Conservation (phyloP, 768 basidiomycete genomes). For the Daedaleopsis sinensis region DNA sequence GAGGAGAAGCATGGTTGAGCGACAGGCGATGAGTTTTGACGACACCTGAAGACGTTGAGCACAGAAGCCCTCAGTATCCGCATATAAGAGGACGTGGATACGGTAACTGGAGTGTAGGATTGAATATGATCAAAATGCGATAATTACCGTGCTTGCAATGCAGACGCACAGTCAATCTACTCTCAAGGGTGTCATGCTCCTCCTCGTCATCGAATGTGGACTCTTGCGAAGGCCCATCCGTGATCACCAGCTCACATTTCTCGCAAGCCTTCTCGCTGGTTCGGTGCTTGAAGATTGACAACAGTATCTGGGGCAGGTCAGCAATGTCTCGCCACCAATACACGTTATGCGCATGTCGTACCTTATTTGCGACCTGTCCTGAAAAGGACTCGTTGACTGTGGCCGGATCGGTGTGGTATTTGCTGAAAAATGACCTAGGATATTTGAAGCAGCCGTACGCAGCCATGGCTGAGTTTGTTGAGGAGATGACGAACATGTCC, state of each 20-base stretch:
- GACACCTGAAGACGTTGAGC: conserved; percentile 51
- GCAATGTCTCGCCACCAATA: not conserved
- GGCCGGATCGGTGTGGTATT: conserved; percentile 50
- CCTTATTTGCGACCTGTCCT: conserved; percentile 75
- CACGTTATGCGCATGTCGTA: conserved; percentile 26
- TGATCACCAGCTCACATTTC: conserved; percentile 71
- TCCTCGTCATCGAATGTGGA: conserved; percentile 30
- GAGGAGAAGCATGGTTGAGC: conserved; percentile 56
- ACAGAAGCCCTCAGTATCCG: conserved; percentile 8
- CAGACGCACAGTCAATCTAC: conserved; percentile 69
- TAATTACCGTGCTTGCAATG: conserved; percentile 81
- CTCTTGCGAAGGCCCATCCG: conserved; percentile 46
- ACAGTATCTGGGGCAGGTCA: conserved; percentile 47
- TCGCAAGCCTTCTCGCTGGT: conserved; percentile 80
- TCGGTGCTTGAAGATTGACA: conserved; percentile 74
- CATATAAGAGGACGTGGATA: not conserved
- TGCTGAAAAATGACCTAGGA: conserved; percentile 67
- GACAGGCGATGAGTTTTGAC: conserved; percentile 80
- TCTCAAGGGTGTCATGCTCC: conserved; percentile 65
- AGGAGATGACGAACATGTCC: conserved; percentile 63
- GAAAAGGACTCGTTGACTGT: conserved; percentile 44
- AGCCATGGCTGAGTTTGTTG: conserved; percentile 80
- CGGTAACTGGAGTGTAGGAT: not conserved
- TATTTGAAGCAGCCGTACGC: conserved; percentile 84
- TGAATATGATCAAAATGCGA: not conserved